These are phyloP conservation scores for Dipteronia dyeriana DNA, from an alignment of 345 rosid genomes.

Conservation along the genomic window DNA sequence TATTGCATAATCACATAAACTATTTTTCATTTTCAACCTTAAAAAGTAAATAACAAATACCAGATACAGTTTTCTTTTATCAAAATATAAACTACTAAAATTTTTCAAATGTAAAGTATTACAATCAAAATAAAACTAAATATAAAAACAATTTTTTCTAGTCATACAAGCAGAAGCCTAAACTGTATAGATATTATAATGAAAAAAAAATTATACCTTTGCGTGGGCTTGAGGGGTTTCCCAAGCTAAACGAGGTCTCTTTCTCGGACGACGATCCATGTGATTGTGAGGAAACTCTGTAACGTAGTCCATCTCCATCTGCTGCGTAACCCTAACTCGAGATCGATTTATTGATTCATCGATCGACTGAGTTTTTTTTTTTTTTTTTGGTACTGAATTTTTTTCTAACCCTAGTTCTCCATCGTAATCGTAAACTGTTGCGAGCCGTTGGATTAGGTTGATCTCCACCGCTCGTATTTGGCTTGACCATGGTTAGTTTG, in stretches of 20 bases:
- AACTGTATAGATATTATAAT: neutral
- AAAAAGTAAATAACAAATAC: neutral
- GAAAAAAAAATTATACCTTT: conserved; percentile 41
- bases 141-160: neutral
- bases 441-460: conserved; percentile 25
- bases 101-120: neutral
- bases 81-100: neutral
- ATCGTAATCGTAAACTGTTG: conserved; percentile 17
- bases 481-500: neutral
- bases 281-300: conserved; percentile 46
- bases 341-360: conserved; percentile 18
- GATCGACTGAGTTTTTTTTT: neutral
- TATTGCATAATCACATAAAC: neutral
- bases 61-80: neutral
- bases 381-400: neutral
- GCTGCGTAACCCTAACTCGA: conserved; percentile 16
- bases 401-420: conserved; percentile 16
- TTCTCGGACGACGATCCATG: conserved; percentile 69
- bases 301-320: conserved; percentile 57
- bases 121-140: neutral
- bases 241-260: conserved; percentile 64
- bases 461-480: neutral
- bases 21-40: neutral
- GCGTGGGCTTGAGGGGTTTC: conserved; percentile 40
- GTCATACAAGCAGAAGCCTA: neutral